These are phyloP conservation scores for Cordyceps cicadae DNA, from an alignment of 2,329 filamentous ascomycete species.

Conservation along the genomic window DNA sequence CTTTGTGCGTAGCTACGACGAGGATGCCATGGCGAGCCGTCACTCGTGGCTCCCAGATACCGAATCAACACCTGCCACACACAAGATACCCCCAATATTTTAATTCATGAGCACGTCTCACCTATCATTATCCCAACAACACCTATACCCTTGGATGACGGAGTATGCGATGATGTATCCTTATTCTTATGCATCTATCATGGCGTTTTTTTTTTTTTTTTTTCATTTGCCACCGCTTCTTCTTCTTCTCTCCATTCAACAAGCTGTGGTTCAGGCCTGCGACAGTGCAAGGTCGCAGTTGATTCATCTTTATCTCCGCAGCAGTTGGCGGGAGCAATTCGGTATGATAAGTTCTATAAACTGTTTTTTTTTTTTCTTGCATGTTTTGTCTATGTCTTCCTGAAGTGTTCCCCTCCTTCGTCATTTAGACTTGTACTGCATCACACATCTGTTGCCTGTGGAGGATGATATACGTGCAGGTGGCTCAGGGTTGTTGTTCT, in stretches of 20 bases:
- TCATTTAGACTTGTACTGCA: neutral
- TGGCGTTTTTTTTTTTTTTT: no score
- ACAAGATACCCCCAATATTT: constrained; percentile 1
- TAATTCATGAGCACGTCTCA: neutral
- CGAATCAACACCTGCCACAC: neutral
- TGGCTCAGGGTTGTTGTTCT: neutral
- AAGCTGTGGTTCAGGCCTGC: no score
- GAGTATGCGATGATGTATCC: neutral
- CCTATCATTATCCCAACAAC: neutral
- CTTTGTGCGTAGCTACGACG: constrained; percentile 6
- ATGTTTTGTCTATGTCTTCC: neutral
- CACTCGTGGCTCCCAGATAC: constrained; percentile 10
- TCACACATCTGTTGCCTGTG: neutral
- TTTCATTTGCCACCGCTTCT: no score
- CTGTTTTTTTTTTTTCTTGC: neutral
- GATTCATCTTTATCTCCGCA: neutral
- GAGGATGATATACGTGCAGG: neutral
- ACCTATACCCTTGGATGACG: constrained; percentile 3
- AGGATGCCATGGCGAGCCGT: neutral
- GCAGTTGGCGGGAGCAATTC: neutral
- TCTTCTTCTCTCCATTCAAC: no score
- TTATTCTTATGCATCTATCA: neutral
- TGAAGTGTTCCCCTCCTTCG: neutral
- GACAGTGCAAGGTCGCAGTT: neutral
- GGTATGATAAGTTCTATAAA: neutral